Base-by-base conservation (phyloP, 768 basidiomycete genomes). In the Leccinum subtestaceum region DNA sequence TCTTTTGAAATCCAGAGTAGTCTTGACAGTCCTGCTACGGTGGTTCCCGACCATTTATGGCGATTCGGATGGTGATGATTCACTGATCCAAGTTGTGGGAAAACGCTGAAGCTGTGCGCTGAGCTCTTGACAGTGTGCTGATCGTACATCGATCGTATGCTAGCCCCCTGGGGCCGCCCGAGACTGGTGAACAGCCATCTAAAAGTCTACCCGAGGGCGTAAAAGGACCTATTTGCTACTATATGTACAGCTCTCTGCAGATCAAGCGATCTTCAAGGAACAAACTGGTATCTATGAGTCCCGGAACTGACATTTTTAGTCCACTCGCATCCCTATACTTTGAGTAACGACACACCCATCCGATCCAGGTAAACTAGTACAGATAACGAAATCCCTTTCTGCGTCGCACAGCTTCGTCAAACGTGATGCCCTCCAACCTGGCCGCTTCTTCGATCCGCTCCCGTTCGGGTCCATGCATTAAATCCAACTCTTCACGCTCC, bases 31-130 rank as follows among this genome's bases (percentile, higher is more conserved):
- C 85, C 88, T 0, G 87, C 90, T 0, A 80, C 82, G 2, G 66
- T 90, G 3, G 84, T 87, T 4, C 82, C 96, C 53, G 91, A 95
- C 67, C 95, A 98, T 73, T 97, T 98, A 76, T 98, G 95, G 93
- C 81, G 97, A 45, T 99, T 31, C 31, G 31, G 31, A 31, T 31
- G 31, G 32, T 32, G 32, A 11, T 32, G 32, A 32, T 32, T 32
- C 32, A 32, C 11, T 12, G 1, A 32, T 32, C 12, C 27, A 29
- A 29, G 27, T 34, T 12, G 32, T 11, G 31, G 32, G 32, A 5
- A 12, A 34, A 12, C 32, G 5, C 32, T 34, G 32, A 34, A 34
- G 11, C 32, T 34, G 32, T 29, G 8, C 29, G 29, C 27, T 29
- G 27, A 32, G 31, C 11, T 32, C 31, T 32, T 32, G 31, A 32